phyloP scores from a whole-genome alignment of 2,329 filamentous ascomycete genomes.

The Fusarium sulawesiense region DNA sequence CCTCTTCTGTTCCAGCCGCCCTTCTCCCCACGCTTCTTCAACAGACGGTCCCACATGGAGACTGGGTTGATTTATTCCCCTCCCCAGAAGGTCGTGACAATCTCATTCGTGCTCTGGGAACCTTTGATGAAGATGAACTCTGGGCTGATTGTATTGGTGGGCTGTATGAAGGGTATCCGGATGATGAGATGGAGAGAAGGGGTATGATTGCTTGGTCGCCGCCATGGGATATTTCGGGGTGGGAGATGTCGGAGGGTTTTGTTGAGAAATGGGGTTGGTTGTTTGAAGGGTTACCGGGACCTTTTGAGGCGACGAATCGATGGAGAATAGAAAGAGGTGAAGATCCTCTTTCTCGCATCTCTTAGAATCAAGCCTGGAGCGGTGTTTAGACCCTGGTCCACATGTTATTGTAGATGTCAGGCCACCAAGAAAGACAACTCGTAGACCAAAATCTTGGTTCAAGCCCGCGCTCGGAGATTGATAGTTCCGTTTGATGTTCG shows the following conservation, averaged over 20 bases:
- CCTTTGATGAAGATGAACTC: slow-evolving; percentile 57
- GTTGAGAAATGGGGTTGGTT: slow-evolving; percentile 40
- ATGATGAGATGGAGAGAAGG: slow-evolving; percentile 54
- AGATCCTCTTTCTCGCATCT: not conserved
- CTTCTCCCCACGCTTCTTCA: slow-evolving; percentile 23
- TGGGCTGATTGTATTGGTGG: slow-evolving; percentile 57
- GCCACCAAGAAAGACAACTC: no score
- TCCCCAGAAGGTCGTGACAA: slow-evolving; percentile 6
- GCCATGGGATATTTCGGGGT: slow-evolving; percentile 37
- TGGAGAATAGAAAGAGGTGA: slow-evolving; percentile 33
- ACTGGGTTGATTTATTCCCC: slow-evolving; percentile 31
- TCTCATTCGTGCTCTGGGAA: slow-evolving; percentile 2
- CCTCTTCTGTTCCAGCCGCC: not conserved
- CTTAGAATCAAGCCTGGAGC: rapidly evolving
- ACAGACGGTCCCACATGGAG: slow-evolving; percentile 18
- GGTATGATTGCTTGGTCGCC: slow-evolving; percentile 57
- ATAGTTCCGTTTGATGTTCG: no score
- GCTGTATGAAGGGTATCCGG: slow-evolving; percentile 57
- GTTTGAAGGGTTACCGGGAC: slow-evolving; percentile 12
- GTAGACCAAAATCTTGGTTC: no score
- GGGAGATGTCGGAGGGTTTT: slow-evolving; percentile 40
- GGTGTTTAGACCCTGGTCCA: no score
- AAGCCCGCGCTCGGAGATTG: no score
- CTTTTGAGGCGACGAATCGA: slow-evolving; percentile 32
- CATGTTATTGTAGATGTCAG: rapidly evolving